These are phyloP conservation scores for Ophiosphaerella narmari DNA, from an alignment of 2,329 filamentous ascomycete genomes.

Conservation along the genomic window DNA sequence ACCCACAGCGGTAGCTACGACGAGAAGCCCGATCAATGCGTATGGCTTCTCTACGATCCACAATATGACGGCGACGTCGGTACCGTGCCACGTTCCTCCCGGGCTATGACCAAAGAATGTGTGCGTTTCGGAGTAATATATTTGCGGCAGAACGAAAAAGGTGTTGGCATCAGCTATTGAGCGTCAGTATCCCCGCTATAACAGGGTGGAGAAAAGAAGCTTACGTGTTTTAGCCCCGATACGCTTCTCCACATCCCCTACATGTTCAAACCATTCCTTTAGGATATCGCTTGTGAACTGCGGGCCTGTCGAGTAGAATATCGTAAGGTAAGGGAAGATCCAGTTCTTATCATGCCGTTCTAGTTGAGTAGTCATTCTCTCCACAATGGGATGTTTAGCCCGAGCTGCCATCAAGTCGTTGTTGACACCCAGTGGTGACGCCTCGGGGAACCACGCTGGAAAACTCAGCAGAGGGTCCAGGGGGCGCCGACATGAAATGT, in stretches of 20 bases:
- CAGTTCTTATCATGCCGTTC: slow-evolving; percentile 18
- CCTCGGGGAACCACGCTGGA: slow-evolving; percentile 26
- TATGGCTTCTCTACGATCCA: slow-evolving; percentile 27
- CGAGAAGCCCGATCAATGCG: slow-evolving; percentile 5
- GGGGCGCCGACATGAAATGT: slow-evolving; percentile 24
- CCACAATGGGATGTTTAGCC: slow-evolving; percentile 24
- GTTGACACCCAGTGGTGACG: slow-evolving; percentile 25
- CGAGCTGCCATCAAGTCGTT: slow-evolving; percentile 29
- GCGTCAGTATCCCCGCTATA: background rate
- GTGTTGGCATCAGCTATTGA: slow-evolving; percentile 3
- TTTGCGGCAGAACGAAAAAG: slow-evolving; percentile 27
- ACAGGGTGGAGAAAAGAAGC: no score
- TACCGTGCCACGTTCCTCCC: slow-evolving; percentile 38
- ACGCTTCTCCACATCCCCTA: background rate
- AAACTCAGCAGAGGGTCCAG: slow-evolving; percentile 23
- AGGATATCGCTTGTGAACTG: slow-evolving; percentile 32
- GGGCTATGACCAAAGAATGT: slow-evolving; percentile 39
- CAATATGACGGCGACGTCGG: slow-evolving; percentile 32
- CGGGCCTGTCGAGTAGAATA: slow-evolving; percentile 38
- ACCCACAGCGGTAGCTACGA: background rate
- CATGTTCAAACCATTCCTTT: slow-evolving; percentile 21
- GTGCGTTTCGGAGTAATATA: slow-evolving; percentile 36
- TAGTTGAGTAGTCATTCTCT: slow-evolving; percentile 19
- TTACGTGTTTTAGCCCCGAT: background rate
- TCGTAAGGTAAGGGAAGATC: slow-evolving; percentile 32